Evolutionary conservation across 495 filamentous ascomycete species (phyloP).

Genomic region (Penicillium dipodomyicola): DNA sequence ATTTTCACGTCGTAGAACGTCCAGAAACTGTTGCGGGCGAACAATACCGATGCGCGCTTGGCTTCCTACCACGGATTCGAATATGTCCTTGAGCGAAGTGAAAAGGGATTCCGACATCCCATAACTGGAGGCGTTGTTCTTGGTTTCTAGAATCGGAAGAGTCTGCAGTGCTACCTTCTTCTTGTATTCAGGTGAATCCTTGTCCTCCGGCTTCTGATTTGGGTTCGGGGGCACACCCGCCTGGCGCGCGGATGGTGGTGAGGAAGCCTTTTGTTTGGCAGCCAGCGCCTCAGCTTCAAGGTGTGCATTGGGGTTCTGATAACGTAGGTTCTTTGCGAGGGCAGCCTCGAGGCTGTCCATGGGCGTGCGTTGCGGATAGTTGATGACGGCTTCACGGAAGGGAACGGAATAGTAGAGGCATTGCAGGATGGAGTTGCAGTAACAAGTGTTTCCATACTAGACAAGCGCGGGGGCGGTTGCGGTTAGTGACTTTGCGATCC

Average conservation of each 20-base stretch:
- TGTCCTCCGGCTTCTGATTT: conserved; percentile 73
- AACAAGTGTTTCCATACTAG: conserved; percentile 97
- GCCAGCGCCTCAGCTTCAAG: conserved; percentile 44
- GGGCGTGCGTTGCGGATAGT: conserved; percentile 71
- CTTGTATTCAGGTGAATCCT: conserved; percentile 88
- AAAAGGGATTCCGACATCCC: conserved; percentile 95
- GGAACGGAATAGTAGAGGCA: conserved; percentile 93
- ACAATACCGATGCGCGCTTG: conserved; percentile 81
- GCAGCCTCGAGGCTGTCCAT: conserved; percentile 51
- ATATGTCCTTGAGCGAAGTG: conserved; percentile 92
- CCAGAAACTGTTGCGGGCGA: conserved; percentile 89
- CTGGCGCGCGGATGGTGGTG: conserved; percentile 40
- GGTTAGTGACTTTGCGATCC: not conserved
- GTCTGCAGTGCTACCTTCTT: conserved; percentile 90
- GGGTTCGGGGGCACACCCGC: conserved; percentile 49
- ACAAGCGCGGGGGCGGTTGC: not conserved
- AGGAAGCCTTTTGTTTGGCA: conserved; percentile 43
- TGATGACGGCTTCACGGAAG: conserved; percentile 93
- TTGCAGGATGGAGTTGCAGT: conserved; percentile 97
- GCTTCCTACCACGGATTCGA: conserved; percentile 84
- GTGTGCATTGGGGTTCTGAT: conserved; percentile 43
- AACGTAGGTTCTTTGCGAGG: conserved; percentile 44
- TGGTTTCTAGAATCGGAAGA: conserved; percentile 78
- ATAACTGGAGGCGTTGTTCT: conserved; percentile 75
- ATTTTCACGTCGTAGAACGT: conserved; percentile 88